Conservation (phyloP, 345 rosid species). For the Gossypium turneri region DNA sequence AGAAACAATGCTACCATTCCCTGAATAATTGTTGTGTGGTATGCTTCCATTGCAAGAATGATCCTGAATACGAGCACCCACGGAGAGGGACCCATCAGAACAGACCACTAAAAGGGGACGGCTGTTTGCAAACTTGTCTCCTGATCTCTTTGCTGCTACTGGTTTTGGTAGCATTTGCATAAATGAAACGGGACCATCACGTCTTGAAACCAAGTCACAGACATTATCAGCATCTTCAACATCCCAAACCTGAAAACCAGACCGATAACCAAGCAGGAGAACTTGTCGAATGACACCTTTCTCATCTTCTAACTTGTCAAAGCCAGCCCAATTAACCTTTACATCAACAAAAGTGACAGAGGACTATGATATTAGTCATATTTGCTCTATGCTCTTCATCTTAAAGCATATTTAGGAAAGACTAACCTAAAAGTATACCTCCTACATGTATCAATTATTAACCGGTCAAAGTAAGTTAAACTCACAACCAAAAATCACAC, state of each 20-base stretch:
- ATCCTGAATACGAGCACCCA: slow-evolving; percentile 35
- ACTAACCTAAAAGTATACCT: not conserved
- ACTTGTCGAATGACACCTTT: slow-evolving; percentile 46
- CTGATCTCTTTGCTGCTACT: slow-evolving; percentile 28
- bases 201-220: slow-evolving; percentile 59
- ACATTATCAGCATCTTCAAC: slow-evolving; percentile 86
- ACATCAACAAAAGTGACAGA: slow-evolving; percentile 13
- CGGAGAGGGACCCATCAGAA: slow-evolving; percentile 48
- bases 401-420: not conserved
- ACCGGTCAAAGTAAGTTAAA: too few relatives aligned
- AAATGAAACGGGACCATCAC: slow-evolving; percentile 72
- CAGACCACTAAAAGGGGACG: slow-evolving; percentile 79
- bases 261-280: slow-evolving; percentile 71
- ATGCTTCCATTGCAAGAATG: slow-evolving; percentile 38
- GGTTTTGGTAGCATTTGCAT: slow-evolving; percentile 87
- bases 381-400: not conserved
- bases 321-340: slow-evolving; percentile 94
- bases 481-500: slow-evolving; percentile 29
- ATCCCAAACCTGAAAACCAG: slow-evolving; percentile 98
- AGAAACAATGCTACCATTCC: slow-evolving; percentile 38
- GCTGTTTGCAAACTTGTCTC: slow-evolving; percentile 48
- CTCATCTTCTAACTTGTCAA: slow-evolving; percentile 75
- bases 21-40: slow-evolving; percentile 36
- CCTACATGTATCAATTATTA: too few relatives aligned
- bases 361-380: slow-evolving; percentile 11